Evolutionary conservation across 345 rosid genomes (phyloP), one percentile per base, ranked within the genome.

Genomic region (Trapa incisa): DNA sequence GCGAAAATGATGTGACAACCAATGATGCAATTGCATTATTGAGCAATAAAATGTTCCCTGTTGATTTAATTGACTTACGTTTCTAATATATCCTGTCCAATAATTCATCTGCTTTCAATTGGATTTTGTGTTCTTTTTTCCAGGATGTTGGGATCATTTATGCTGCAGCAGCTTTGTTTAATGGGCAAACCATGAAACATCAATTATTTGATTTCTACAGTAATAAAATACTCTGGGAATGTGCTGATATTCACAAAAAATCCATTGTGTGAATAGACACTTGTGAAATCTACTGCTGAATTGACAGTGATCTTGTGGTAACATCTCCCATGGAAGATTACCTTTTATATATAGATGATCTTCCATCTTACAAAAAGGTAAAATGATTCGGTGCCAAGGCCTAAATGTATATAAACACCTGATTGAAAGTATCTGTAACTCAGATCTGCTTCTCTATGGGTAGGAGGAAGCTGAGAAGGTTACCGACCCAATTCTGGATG

Each of bases 321-420:
- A 96, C 86, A 62, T 90, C 98, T 76, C 96, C 95, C 12, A 87
- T 90, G 74, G 97, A 87, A 73, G 94, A 93, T 78, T 93, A 88
- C 64, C 90, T 93, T 81, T 79, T 88, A 80, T 81, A 82, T 47
- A 80, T 90, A 5, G 88, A 86, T 71, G 92, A 86, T 79, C 96
- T 84, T 72, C 89, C 82, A 7, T 48, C 73, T 68, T 75, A 77
- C 32, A 79, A 87, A 74, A 90, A 87, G 97, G 98, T 90, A 35
- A 66, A 71, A 60, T 70, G 29, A 35, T 53, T 36, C 37, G 12
- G n/a, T 61, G 15, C 50, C 60, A 43, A 41, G 22, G 42, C 35
- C 33, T 42, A 33, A n/a, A 10, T 13, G 8, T 53, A 33, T 61
- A n/a, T 9, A 65, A 52, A 53, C 12, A 58, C 37, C 57, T 12